A percentile compares a stretch with the other conserved stretches of the same genome.
Conservation (phyloP, 2,329 filamentous ascomycete genomes). For the Fusarium floridanum region DNA sequence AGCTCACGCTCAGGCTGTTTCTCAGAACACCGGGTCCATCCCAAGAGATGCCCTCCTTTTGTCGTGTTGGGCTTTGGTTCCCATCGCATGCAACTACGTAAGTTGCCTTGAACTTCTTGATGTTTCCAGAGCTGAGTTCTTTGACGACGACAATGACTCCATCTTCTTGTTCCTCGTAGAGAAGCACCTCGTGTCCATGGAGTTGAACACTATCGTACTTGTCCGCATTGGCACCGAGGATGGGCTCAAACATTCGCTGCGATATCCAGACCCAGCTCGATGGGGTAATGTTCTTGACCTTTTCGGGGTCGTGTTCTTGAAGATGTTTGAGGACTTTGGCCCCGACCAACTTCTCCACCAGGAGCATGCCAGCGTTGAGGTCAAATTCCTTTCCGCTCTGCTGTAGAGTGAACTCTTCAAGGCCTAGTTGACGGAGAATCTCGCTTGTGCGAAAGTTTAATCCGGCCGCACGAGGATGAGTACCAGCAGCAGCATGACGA, state of each 20-base stretch:
- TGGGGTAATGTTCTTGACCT: not conserved
- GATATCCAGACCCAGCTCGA: constrained; percentile 11
- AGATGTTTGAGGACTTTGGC: not conserved
- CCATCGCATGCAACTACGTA: constrained; percentile 12
- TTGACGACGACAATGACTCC: constrained; percentile 8
- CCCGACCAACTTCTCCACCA: not conserved
- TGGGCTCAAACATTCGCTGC: constrained; percentile 15
- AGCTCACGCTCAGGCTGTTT: constrained; percentile 1
- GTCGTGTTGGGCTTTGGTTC: constrained; percentile 6
- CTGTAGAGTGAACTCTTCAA: not conserved
- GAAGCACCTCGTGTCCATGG: not conserved
- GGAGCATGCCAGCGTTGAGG: not conserved
- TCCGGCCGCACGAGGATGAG: not conserved
- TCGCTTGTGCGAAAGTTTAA: not conserved
- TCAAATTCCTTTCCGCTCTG: not conserved
- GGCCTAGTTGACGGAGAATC: not conserved
- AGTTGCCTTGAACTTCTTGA: constrained; percentile 16
- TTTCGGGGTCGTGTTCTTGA: not conserved
- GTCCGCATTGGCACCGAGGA: constrained; percentile 5
- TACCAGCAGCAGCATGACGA: not conserved
- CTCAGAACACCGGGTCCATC: not conserved
- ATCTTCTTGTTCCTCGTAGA: not conserved
- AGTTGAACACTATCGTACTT: not conserved
- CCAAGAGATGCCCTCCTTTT: constrained; percentile 3
- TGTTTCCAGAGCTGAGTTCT: constrained; percentile 2